Conservation (phyloP, 148 eudicot genomes). For the Rhododendron vialii region DNA sequence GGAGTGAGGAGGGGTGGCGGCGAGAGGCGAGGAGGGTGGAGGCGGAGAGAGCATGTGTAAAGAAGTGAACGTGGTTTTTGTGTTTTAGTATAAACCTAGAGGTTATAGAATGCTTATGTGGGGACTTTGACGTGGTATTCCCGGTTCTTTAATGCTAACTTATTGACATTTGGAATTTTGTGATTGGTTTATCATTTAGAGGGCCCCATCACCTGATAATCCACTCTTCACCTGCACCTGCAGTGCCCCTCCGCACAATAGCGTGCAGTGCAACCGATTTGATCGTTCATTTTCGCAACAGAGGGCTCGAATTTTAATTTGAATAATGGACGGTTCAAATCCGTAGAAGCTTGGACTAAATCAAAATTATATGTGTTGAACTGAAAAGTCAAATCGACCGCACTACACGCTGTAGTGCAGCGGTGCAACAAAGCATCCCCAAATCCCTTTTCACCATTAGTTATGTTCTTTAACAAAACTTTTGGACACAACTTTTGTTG, state of each 20-base stretch:
- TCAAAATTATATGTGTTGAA: accelerated
- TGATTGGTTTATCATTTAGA: neutral
- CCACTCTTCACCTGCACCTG: neutral
- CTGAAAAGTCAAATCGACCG: accelerated
- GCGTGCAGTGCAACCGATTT: no score
- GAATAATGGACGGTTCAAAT: no score
- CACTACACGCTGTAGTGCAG: no score
- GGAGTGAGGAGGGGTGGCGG: neutral
- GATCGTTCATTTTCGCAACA: accelerated
- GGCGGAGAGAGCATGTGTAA: neutral
- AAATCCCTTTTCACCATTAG: no score
- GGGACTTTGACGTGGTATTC: slow-evolving; percentile 2
- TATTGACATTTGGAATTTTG: neutral
- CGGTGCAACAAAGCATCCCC: no score
- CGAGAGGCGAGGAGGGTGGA: neutral
- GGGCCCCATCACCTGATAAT: neutral
- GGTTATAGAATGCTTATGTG: neutral
- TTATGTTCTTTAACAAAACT: no score
- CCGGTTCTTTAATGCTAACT: neutral
- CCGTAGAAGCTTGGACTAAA: no score
- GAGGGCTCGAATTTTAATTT: no score
- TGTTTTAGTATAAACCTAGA: neutral
- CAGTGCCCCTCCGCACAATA: neutral
- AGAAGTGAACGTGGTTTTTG: slow-evolving; percentile 5
- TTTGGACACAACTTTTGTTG: no score